Evolutionary conservation across 2,329 filamentous ascomycete genomes (phyloP).

Genomic region (Cladophialophora carrionii): DNA sequence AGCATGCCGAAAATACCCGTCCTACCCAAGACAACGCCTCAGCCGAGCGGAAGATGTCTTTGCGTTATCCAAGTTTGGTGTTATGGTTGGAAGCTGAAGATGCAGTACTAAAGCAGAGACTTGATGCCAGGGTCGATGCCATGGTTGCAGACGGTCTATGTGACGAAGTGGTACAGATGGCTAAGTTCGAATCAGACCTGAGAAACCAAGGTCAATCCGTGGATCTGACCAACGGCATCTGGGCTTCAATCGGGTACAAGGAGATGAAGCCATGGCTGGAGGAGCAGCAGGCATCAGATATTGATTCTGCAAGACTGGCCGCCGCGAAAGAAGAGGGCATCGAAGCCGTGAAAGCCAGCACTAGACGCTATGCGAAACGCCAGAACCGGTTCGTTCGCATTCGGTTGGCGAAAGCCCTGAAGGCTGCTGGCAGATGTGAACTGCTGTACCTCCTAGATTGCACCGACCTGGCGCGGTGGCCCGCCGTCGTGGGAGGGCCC

Average conservation of each 20-base stretch:
- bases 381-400: slow-evolving; percentile 86
- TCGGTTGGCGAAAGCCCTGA: slow-evolving; percentile 74
- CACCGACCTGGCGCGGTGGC: slow-evolving; percentile 67
- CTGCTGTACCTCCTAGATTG: slow-evolving; percentile 80
- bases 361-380: slow-evolving; percentile 81
- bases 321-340: slow-evolving; percentile 52
- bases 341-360: slow-evolving; percentile 78
- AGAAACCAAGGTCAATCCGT: slow-evolving; percentile 57
- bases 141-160: slow-evolving; percentile 74
- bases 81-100: slow-evolving; percentile 85
- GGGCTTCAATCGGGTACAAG: slow-evolving; percentile 96
- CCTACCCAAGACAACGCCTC: slow-evolving; percentile 22
- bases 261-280: slow-evolving; percentile 76
- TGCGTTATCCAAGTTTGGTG: slow-evolving; percentile 66
- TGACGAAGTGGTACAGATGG: slow-evolving; percentile 58
- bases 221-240: slow-evolving; percentile 82
- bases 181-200: slow-evolving; percentile 40
- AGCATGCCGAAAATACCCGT: slow-evolving; percentile 30
- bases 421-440: slow-evolving; percentile 56
- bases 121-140: slow-evolving; percentile 77
- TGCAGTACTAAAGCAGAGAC: slow-evolving; percentile 67
- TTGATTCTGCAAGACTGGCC: slow-evolving; percentile 8
- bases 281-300: slow-evolving; percentile 39
- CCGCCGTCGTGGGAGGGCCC: slow-evolving; percentile 64
- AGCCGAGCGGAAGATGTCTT: slow-evolving; percentile 37